Conservation (phyloP, 257 asterid species). For the Lithospermum erythrorhizon region DNA sequence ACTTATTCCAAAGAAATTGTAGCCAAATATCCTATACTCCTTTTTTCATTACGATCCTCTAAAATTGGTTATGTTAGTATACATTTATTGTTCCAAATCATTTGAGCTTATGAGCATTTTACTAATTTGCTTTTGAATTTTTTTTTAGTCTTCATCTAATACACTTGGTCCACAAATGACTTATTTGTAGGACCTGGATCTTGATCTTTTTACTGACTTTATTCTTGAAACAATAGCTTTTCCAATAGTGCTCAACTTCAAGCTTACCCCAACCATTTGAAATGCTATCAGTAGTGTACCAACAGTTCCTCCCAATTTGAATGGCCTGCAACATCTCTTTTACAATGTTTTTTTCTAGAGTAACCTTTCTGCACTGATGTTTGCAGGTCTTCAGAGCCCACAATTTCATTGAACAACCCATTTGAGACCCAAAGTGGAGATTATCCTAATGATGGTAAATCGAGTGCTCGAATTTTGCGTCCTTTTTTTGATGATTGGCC, state of each 20-base stretch:
- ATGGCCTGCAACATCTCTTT: slow-evolving; percentile 2
- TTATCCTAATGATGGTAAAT: slow-evolving; percentile 12
- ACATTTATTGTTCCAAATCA: too few species aligned
- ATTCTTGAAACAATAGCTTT: slow-evolving; percentile 12
- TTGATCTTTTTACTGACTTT: slow-evolving; percentile 1
- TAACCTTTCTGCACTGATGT: slow-evolving; percentile 6
- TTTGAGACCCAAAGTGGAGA: slow-evolving; percentile 22
- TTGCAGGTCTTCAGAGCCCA: slow-evolving; percentile 40
- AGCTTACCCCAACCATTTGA: slow-evolving; percentile 44
- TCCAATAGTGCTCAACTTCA: slow-evolving; percentile 12
- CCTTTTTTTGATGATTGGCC: slow-evolving; percentile 88
- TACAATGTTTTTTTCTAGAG: not conserved
- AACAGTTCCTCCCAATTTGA: not conserved
- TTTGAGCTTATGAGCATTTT: too few species aligned
- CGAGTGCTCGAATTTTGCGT: slow-evolving; percentile 40
- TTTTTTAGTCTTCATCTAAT: not conserved
- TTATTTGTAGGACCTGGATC: not conserved
- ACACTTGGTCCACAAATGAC: not conserved
- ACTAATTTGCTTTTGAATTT: not conserved
- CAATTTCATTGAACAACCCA: slow-evolving; percentile 22
- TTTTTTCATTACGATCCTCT: too few species aligned
- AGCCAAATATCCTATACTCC: too few species aligned
- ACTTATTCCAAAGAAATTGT: too few species aligned
- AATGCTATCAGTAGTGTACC: not conserved
- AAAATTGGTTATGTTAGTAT: too few species aligned